Evolutionary conservation across 495 filamentous ascomycete genomes (phyloP).

Genomic region (Thermochaetoides thermophila): DNA sequence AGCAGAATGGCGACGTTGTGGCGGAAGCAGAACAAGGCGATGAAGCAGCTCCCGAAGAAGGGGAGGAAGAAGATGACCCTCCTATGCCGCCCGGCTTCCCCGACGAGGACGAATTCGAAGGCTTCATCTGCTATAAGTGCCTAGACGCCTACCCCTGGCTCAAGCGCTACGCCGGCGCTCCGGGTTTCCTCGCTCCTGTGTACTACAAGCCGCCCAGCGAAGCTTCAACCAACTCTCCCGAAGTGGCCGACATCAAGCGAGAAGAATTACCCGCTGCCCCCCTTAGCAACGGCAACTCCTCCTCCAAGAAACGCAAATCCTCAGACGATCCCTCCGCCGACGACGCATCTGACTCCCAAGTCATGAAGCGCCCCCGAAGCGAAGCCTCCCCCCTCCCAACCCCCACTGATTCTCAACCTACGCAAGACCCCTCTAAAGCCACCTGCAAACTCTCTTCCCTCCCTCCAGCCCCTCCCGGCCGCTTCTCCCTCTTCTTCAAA

Average conservation of each 20-base stretch:
- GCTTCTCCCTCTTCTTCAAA: neutral
- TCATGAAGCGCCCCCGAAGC: slow-evolving; percentile 48
- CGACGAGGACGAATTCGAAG: slow-evolving; percentile 71
- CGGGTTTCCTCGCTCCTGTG: slow-evolving; percentile 68
- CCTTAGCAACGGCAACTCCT: slow-evolving; percentile 6
- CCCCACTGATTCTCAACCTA: neutral
- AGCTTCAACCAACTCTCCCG: neutral
- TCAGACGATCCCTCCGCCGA: slow-evolving; percentile 23
- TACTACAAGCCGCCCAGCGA: slow-evolving; percentile 16
- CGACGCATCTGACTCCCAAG: slow-evolving; percentile 18
- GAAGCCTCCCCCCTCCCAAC: slow-evolving; percentile 6
- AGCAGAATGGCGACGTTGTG: slow-evolving; percentile 12
- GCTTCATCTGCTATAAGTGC: slow-evolving; percentile 89
- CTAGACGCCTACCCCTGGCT: slow-evolving; percentile 83
- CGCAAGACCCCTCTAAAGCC: neutral
- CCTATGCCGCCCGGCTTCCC: slow-evolving; percentile 76
- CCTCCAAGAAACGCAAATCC: slow-evolving; percentile 61
- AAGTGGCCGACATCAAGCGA: neutral
- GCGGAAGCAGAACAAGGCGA: slow-evolving; percentile 5
- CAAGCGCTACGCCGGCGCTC: slow-evolving; percentile 69
- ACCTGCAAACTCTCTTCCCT: neutral
- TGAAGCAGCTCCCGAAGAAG: slow-evolving; percentile 19
- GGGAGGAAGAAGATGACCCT: slow-evolving; percentile 31
- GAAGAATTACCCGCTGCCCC: too few relatives aligned
- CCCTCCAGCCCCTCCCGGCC: neutral